Evolutionary conservation across 2,329 filamentous ascomycete genomes (phyloP).

Genomic region (Periconia sp.): DNA sequence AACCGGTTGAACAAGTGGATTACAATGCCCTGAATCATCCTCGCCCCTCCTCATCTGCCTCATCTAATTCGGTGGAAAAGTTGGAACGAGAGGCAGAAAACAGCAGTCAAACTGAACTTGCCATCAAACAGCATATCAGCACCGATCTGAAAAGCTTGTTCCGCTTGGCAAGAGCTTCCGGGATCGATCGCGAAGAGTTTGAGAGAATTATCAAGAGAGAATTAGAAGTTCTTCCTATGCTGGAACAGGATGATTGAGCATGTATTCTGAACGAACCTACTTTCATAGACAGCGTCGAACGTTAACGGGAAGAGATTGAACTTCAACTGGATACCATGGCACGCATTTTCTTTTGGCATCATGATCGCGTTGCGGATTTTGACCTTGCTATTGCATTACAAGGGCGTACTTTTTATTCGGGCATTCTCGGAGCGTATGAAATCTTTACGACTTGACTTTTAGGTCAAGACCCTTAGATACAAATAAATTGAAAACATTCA

Average conservation of each 20-base stretch:
- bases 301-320: background rate
- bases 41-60: conserved; percentile 44
- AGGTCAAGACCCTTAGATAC: no score
- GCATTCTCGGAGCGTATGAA: background rate
- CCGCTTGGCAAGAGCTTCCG: conserved; percentile 67
- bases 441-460: no score
- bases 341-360: background rate
- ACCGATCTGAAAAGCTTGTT: conserved; percentile 77
- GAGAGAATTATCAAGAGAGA: conserved; percentile 71
- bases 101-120: conserved; percentile 67
- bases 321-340: background rate
- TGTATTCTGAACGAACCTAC: no score
- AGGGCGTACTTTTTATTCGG: background rate
- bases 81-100: conserved; percentile 59
- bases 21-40: conserved; percentile 34
- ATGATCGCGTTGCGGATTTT: background rate
- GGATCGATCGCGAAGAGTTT: conserved; percentile 76
- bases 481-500: no score
- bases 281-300: background rate
- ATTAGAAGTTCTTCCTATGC: conserved; percentile 67
- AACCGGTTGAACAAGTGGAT: conserved; percentile 21
- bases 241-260: conserved; percentile 59
- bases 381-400: background rate
- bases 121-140: conserved; percentile 76
- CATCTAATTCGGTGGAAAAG: conserved; percentile 57